Evolutionary conservation across 1,139 yeast genomes (phyloP).

Genomic region (Yamadazyma blattariae): DNA sequence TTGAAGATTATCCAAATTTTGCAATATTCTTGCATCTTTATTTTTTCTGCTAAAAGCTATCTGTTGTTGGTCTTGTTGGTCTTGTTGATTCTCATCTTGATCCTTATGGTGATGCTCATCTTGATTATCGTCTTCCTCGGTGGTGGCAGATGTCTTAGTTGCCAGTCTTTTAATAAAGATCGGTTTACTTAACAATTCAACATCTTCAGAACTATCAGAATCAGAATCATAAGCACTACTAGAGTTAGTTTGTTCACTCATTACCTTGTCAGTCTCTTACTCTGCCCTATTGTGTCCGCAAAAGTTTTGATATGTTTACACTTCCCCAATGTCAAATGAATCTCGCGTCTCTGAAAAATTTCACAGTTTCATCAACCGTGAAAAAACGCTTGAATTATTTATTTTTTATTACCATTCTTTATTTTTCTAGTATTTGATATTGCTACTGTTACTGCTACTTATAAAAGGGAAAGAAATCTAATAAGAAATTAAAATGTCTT

Average conservation of each 20-base stretch:
- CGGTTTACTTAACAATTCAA: conserved; percentile 6
- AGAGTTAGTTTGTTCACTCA: too few species aligned
- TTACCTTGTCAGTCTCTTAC: too few species aligned
- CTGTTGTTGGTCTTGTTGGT: too few species aligned
- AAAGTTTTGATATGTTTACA: too few species aligned
- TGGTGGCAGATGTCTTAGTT: neutral
- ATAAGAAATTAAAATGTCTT: too few species aligned
- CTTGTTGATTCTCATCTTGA: neutral
- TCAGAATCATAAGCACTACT: conserved; percentile 3
- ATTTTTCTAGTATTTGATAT: too few species aligned
- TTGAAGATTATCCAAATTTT: conserved; percentile 9
- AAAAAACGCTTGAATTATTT: too few species aligned
- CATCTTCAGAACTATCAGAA: conserved; percentile 6
- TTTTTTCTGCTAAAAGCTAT: neutral
- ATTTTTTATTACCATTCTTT: conserved; percentile 1
- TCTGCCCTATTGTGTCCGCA: too few species aligned
- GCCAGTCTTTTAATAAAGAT: conserved; percentile 10
- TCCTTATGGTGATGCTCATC: neutral
- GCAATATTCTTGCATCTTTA: conserved; percentile 6
- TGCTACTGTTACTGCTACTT: too few species aligned
- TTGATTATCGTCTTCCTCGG: neutral
- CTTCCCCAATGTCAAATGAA: neutral
- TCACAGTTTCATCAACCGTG: too few species aligned
- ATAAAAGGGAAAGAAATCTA: too few species aligned
- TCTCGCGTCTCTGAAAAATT: conserved; percentile 3